Evolutionary conservation across 2,329 filamentous ascomycete species (phyloP).

Genomic region (Fusarium nodosum): DNA sequence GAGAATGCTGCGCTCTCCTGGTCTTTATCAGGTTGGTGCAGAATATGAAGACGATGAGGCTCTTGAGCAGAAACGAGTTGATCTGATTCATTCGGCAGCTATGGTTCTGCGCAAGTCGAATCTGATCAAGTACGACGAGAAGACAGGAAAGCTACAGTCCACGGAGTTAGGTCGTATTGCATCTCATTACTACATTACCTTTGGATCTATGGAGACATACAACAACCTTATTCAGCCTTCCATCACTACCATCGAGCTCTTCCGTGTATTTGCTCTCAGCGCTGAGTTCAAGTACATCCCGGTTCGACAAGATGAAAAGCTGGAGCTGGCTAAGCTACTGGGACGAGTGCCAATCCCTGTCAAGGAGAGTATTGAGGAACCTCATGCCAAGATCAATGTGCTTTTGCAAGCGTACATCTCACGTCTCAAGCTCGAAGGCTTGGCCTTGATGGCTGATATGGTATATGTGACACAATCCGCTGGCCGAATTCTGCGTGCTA

Average conservation of each 20-base stretch:
- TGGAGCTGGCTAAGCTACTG: constrained; percentile 92
- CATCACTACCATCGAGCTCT: constrained; percentile 93
- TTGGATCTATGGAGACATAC: constrained; percentile 97
- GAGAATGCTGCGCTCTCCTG: constrained; percentile 95
- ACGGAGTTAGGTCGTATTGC: constrained; percentile 96
- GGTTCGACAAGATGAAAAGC: constrained; percentile 95
- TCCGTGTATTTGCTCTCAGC: constrained; percentile 95
- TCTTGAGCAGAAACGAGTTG: constrained; percentile 96
- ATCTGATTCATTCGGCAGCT: constrained; percentile 94
- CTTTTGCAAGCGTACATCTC: constrained; percentile 97
- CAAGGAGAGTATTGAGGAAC: constrained; percentile 97
- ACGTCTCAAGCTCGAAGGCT: constrained; percentile 89
- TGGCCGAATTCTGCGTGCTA: constrained; percentile 91
- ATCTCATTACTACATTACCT: constrained; percentile 98
- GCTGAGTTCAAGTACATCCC: constrained; percentile 99
- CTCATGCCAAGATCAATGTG: constrained; percentile 98
- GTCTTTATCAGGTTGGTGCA: constrained; percentile 92
- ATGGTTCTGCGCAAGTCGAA: constrained; percentile 87
- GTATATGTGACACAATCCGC: constrained; percentile 99
- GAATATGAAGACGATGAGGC: constrained; percentile 95
- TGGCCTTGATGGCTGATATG: constrained; percentile 97
- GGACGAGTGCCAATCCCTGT: constrained; percentile 93
- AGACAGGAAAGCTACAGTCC: constrained; percentile 86
- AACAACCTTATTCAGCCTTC: constrained; percentile 94
- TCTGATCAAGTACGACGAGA: constrained; percentile 95